Conservation (phyloP, 495 filamentous ascomycete genomes). For the Chaetomidium leptoderma region DNA sequence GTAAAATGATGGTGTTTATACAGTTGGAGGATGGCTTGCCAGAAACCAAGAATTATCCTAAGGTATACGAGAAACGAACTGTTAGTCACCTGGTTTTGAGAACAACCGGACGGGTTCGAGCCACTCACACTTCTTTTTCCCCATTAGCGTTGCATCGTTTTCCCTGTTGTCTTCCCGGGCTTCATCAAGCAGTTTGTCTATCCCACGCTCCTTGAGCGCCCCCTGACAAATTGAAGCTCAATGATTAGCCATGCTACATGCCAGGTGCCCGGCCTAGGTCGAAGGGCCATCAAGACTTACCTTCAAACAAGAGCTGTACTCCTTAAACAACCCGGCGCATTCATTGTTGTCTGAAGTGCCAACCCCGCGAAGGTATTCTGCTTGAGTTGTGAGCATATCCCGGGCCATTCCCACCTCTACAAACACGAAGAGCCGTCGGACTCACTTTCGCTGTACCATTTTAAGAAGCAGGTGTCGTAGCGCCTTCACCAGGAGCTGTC, state of each 20-base stretch:
- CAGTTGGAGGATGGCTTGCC: no score
- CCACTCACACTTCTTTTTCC: slow-evolving; percentile 42
- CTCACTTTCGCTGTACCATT: slow-evolving; percentile 95
- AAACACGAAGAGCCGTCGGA: neutral
- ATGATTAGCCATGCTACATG: no score
- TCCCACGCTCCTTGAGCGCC: slow-evolving; percentile 76
- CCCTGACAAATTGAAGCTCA: slow-evolving; percentile 48
- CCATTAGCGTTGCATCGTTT: slow-evolving; percentile 68
- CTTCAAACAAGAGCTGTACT: slow-evolving; percentile 76
- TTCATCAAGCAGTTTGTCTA: slow-evolving; percentile 82
- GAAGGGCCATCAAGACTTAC: no score
- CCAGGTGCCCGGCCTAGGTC: no score
- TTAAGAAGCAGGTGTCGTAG: slow-evolving; percentile 90
- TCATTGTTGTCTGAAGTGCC: slow-evolving; percentile 67
- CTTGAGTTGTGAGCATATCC: slow-evolving; percentile 13
- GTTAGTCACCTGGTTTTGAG: neutral
- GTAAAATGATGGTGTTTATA: no score
- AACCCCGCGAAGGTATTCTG: slow-evolving; percentile 81
- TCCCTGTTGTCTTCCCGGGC: slow-evolving; percentile 77
- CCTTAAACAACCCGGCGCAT: slow-evolving; percentile 74
- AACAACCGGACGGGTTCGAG: neutral
- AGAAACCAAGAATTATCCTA: no score
- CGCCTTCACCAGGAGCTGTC: slow-evolving; percentile 50
- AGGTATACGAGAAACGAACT: no score
- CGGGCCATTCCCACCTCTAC: no score